These are phyloP conservation scores for Haberlea rhodopensis DNA, from an alignment of 257 asterid species.

Conservation along the genomic window DNA sequence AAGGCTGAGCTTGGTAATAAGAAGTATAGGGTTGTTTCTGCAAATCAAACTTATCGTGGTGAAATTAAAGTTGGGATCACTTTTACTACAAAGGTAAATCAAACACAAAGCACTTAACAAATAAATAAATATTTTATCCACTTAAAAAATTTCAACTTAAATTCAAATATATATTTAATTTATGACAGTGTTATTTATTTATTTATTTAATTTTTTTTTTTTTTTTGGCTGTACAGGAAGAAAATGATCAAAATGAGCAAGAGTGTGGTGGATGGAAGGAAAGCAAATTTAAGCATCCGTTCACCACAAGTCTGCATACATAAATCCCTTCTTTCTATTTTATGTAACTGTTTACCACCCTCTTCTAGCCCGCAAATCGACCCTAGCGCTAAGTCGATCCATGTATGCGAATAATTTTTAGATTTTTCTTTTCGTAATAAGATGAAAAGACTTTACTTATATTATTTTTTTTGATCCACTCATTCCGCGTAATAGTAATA, in stretches of 20 bases:
- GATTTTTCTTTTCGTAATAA: too few relatives aligned
- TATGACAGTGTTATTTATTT: not conserved
- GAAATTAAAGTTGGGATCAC: conserved; percentile 58
- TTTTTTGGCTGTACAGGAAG: conserved; percentile 16
- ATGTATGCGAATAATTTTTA: too few relatives aligned
- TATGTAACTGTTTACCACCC: too few relatives aligned
- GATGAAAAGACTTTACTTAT: too few relatives aligned
- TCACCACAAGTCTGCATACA: not conserved
- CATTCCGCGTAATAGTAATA: too few relatives aligned
- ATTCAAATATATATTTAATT: not conserved
- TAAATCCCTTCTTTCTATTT: not conserved
- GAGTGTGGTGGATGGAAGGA: conserved; percentile 24
- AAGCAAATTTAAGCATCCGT: not conserved
- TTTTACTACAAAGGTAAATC: conserved; percentile 41
- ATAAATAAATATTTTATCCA: not conserved
- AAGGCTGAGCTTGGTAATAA: conserved; percentile 43
- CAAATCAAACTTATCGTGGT: conserved; percentile 45
- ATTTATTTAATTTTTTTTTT: too few relatives aligned
- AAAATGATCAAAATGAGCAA: conserved; percentile 11
- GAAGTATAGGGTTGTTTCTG: conserved; percentile 48
- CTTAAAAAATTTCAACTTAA: not conserved
- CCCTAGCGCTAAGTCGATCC: too few relatives aligned
- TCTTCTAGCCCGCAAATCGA: too few relatives aligned
- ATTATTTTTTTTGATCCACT: too few relatives aligned
- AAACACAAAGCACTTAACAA: not conserved